Evolutionary conservation across 208 protist genomes (phyloP).

Genomic region (Lotmaria passim): DNA sequence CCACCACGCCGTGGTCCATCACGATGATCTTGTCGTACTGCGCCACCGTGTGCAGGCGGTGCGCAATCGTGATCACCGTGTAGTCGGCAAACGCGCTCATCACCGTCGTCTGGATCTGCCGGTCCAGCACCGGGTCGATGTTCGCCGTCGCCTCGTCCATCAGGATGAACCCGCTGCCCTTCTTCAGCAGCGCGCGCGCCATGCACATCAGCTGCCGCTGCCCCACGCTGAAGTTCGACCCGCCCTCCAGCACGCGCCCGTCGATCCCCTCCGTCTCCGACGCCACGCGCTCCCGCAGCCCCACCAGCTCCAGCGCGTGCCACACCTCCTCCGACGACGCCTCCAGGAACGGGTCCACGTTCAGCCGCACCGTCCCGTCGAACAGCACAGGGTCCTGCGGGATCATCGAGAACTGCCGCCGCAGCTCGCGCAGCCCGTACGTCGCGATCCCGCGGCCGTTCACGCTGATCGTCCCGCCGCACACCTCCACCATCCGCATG

Average conservation of each 20-base stretch:
- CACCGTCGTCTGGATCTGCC: constrained; percentile 65
- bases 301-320: constrained; percentile 50
- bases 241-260: constrained; percentile 56
- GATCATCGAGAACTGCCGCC: constrained; percentile 76
- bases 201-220: constrained; percentile 79
- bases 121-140: constrained; percentile 71
- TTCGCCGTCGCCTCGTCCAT: constrained; percentile 87
- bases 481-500: constrained; percentile 66
- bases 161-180: constrained; percentile 61
- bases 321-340: constrained; percentile 30
- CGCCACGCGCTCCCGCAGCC: constrained; percentile 41
- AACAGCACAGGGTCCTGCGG: constrained; percentile 86
- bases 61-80: constrained; percentile 85
- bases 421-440: constrained; percentile 51
- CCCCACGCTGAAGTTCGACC: constrained; percentile 72
- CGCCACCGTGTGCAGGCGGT: constrained; percentile 79
- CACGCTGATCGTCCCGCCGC: constrained; percentile 55
- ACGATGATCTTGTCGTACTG: constrained; percentile 78
- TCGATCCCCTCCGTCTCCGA: constrained; percentile 32
- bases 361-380: constrained; percentile 67
- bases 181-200: constrained; percentile 65
- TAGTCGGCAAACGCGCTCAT: constrained; percentile 55
- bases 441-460: constrained; percentile 33
- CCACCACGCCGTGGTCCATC: constrained; percentile 70
- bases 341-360: constrained; percentile 74